Percentiles rank a stretch among this genome's conserved stretches.
phyloP scores from a whole-genome alignment of 2,329 filamentous ascomycete species.

The Penicillium italicum region DNA sequence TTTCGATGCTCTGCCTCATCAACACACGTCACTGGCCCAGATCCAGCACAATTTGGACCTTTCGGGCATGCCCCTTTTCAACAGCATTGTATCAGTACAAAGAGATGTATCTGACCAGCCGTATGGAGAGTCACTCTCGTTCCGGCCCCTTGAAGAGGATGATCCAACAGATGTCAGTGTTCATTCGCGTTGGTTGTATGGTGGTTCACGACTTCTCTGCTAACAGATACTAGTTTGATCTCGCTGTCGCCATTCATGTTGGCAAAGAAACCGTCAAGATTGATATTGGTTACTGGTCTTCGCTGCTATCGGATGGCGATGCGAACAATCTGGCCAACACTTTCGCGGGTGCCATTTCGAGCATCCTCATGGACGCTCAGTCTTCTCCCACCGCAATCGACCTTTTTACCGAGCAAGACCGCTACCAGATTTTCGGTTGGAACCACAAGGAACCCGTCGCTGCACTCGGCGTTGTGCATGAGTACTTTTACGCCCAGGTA shows the following conservation, averaged over 20 bases:
- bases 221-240: background rate
- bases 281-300: slow-evolving; percentile 2
- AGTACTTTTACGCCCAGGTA: background rate
- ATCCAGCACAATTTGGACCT: background rate
- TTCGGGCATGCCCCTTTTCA: background rate
- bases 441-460: slow-evolving; percentile 8
- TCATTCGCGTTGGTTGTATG: background rate
- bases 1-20: background rate
- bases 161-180: slow-evolving; percentile 1
- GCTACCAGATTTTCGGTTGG: slow-evolving; percentile 14
- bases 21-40: background rate
- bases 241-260: background rate
- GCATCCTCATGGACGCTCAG: background rate
- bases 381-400: background rate
- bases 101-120: slow-evolving; percentile 30
- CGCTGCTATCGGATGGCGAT: slow-evolving; percentile 1
- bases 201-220: background rate
- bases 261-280: background rate
- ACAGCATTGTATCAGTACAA: slow-evolving; percentile 49
- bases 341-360: background rate
- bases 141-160: background rate
- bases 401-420: slow-evolving; percentile 9
- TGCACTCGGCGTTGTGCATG: slow-evolving; percentile 7
- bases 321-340: background rate
- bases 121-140: slow-evolving; percentile 1